Base-by-base conservation (phyloP, 148 eudicot genomes). In the Vaccinium myrtillus region DNA sequence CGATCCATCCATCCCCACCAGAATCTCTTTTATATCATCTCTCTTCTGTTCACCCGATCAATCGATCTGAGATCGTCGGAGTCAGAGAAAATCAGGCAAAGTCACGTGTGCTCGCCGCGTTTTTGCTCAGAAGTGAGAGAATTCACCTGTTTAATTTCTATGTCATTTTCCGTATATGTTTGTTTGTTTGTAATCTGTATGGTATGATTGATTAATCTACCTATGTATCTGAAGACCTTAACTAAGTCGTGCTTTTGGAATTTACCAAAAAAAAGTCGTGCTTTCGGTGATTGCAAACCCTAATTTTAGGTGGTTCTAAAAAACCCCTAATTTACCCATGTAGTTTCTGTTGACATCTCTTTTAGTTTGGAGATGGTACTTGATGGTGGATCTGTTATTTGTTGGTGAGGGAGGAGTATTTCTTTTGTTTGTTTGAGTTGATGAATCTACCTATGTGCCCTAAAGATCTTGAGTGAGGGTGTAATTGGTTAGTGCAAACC, bases 171-270 rank as follows among this genome's bases (percentile, higher is more conserved):
- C 59, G 11, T 46, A 6, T 21, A 14, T 69, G 3, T 11, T 55
- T 18, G 55, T 79, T 54, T 79, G 49, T 32, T 79, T 55, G 59
- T n/a, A n/a, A n/a, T n/a, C n/a, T n/a, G n/a, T n/a, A n/a, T n/a
- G n/a, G n/a, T n/a, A n/a, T n/a, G n/a, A n/a, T n/a, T n/a, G 81
- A 79, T 76, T n/a, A 79, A 79, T 79, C 50, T 79, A 6, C 61
- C 16, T 78, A 53, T 23, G n/a, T 12, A 27, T 15, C 27, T 46
- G 46, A 78, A 77, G 32, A 77, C 27, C 32, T 25, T 11, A 51
- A 77, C 51, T n/a, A 25, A 11, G 49, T 23, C 18, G 63, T 15
- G 18, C 21, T 50, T 23, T 5, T 10, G 8, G 27, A 21, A 43
- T 43, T 43, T 43, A 43, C 5, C 46, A 4, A 43, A 43, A 43